Conservation (phyloP, 2,329 filamentous ascomycete species). For the Corniculantispora saksenae region DNA sequence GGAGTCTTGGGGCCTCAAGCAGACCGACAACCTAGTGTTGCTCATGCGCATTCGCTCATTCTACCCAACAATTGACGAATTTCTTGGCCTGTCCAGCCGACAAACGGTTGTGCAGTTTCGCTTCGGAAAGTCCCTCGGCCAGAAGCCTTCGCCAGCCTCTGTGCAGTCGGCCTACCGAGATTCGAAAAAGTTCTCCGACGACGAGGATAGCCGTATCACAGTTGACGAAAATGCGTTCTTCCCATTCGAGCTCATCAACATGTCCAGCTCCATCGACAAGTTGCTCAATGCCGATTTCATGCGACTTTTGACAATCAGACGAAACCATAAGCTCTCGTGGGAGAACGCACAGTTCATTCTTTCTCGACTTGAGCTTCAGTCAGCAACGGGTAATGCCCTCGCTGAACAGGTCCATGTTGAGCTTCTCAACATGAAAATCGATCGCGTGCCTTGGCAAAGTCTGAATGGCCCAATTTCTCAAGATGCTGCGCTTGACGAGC, state of each 20-base stretch:
- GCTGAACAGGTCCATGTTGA: neutral
- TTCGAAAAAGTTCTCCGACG: neutral
- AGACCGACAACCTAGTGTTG: constrained; percentile 70
- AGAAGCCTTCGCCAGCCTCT: constrained; percentile 66
- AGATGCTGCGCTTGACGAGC: constrained; percentile 35
- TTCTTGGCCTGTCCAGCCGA: constrained; percentile 45
- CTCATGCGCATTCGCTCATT: constrained; percentile 64
- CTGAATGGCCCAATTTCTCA: constrained; percentile 21
- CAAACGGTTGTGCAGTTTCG: constrained; percentile 53
- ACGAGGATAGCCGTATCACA: neutral
- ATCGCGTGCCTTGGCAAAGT: neutral
- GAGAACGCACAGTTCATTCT: constrained; percentile 16
- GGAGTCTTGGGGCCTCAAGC: constrained; percentile 72
- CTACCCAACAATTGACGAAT: constrained; percentile 61
- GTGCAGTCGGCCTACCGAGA: constrained; percentile 52
- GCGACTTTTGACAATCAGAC: neutral
- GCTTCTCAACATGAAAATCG: neutral
- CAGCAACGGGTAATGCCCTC: neutral
- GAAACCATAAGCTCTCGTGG: constrained; percentile 18
- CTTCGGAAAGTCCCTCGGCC: constrained; percentile 68
- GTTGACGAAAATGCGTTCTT: neutral
- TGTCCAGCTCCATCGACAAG: constrained; percentile 9
- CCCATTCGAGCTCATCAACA: constrained; percentile 15
- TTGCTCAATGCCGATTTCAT: constrained; percentile 3
- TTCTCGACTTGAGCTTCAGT: neutral